phyloP scores from a whole-genome alignment of 2,329 filamentous ascomycete genomes.

The Calonectria ilicicola region DNA sequence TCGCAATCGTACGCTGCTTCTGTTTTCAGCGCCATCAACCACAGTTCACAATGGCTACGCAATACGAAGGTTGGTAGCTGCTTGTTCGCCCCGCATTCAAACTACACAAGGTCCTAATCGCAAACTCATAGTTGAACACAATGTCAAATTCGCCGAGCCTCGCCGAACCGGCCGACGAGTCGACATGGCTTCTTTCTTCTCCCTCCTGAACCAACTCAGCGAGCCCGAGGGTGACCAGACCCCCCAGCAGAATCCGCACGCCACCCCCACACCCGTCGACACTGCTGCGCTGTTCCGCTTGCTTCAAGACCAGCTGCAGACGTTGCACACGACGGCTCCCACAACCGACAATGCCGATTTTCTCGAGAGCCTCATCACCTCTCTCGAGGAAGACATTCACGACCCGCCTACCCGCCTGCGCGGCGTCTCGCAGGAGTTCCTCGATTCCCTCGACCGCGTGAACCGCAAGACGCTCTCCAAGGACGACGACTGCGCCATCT shows the following conservation, averaged over 20 bases:
- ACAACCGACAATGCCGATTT: slow-evolving; percentile 61
- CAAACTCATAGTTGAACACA: slow-evolving; percentile 69
- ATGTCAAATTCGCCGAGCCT: slow-evolving; percentile 61
- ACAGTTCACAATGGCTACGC: slow-evolving; percentile 61
- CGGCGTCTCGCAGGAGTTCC: slow-evolving; percentile 69
- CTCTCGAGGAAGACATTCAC: slow-evolving; percentile 63
- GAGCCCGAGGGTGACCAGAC: slow-evolving; percentile 49
- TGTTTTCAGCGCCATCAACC: background rate
- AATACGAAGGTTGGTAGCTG: slow-evolving; percentile 64
- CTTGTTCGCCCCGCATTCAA: slow-evolving; percentile 16
- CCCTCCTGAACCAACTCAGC: slow-evolving; percentile 67
- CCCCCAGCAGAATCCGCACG: slow-evolving; percentile 65
- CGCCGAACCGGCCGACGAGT: slow-evolving; percentile 62
- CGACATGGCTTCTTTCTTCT: slow-evolving; percentile 74
- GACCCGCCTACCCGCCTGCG: slow-evolving; percentile 63
- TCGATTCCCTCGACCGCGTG: slow-evolving; percentile 71
- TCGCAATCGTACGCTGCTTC: background rate
- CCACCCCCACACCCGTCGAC: slow-evolving; percentile 71
- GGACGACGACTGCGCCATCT: slow-evolving; percentile 72
- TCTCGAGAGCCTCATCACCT: slow-evolving; percentile 60
- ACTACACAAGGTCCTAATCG: slow-evolving; percentile 7
- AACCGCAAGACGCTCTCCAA: slow-evolving; percentile 59
- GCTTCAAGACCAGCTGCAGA: slow-evolving; percentile 69
- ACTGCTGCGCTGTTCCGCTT: slow-evolving; percentile 68
- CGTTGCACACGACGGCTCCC: slow-evolving; percentile 62